Percentiles rank a stretch among this genome's conserved stretches.
Conservation (phyloP, 805 yeast genomes). For the Saccharomycopsis microspora region DNA sequence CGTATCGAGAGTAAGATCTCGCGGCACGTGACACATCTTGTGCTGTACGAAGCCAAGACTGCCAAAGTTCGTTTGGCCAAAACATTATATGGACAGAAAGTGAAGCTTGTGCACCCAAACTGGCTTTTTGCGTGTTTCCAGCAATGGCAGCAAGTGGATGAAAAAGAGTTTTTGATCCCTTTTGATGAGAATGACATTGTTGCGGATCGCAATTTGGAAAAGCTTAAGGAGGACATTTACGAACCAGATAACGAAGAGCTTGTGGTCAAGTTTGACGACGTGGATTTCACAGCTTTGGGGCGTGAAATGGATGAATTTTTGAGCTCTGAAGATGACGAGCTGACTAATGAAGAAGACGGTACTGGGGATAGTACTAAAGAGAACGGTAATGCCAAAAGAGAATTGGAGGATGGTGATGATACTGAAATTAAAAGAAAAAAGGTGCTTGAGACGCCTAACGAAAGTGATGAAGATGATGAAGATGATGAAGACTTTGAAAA, state of each 20-base stretch:
- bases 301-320: slow-evolving; percentile 19
- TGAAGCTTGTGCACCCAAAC: slow-evolving; percentile 77
- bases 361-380: background rate
- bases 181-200: slow-evolving; percentile 37
- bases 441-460: slow-evolving; percentile 18
- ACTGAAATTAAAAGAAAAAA: no score
- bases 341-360: background rate
- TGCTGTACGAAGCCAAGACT: slow-evolving; percentile 73
- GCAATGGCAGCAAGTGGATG: slow-evolving; percentile 63
- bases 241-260: slow-evolving; percentile 9
- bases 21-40: slow-evolving; percentile 75
- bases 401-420: no score
- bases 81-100: slow-evolving; percentile 41
- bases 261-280: slow-evolving; percentile 14
- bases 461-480: slow-evolving; percentile 12
- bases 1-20: slow-evolving; percentile 60
- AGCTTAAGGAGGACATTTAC: slow-evolving; percentile 6
- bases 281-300: slow-evolving; percentile 23
- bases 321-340: background rate
- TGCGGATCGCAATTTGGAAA: slow-evolving; percentile 14
- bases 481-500: background rate
- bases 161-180: slow-evolving; percentile 42
- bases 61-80: slow-evolving; percentile 76
- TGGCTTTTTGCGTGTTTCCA: slow-evolving; percentile 87
- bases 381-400: no score